Evolutionary conservation across 805 yeast genomes (phyloP).

Genomic region (Yamadazyma akitaensis): DNA sequence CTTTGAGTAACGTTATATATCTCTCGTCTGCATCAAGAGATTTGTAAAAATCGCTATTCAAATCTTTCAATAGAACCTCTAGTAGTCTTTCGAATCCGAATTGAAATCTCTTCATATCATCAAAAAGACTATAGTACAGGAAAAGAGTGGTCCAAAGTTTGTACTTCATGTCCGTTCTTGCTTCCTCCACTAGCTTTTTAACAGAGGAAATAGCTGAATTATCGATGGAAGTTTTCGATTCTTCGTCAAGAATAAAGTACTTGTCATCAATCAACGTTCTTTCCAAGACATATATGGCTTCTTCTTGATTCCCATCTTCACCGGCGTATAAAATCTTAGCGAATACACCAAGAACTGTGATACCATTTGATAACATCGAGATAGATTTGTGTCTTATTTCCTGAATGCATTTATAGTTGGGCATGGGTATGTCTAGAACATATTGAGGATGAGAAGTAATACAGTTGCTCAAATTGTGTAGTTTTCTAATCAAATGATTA

Average conservation of each 20-base stretch:
- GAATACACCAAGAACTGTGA: slow-evolving; percentile 66
- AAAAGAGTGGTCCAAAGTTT: slow-evolving; percentile 75
- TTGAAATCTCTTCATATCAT: slow-evolving; percentile 32
- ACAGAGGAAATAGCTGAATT: slow-evolving; percentile 43
- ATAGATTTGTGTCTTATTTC: slow-evolving; percentile 48
- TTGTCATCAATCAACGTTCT: slow-evolving; percentile 36
- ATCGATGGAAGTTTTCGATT: background rate
- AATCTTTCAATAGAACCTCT: slow-evolving; percentile 38
- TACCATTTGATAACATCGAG: slow-evolving; percentile 62
- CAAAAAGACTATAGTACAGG: slow-evolving; percentile 43
- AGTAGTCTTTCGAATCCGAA: slow-evolving; percentile 53
- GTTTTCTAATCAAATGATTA: slow-evolving; percentile 21
- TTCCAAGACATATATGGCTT: slow-evolving; percentile 43
- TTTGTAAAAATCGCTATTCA: slow-evolving; percentile 18
- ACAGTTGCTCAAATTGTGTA: slow-evolving; percentile 17
- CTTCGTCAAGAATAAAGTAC: slow-evolving; percentile 2
- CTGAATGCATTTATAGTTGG: slow-evolving; percentile 62
- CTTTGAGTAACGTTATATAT: slow-evolving; percentile 41
- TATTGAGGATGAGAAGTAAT: slow-evolving; percentile 4
- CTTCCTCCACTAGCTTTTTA: slow-evolving; percentile 53
- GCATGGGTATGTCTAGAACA: slow-evolving; percentile 37
- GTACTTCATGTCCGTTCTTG: slow-evolving; percentile 64
- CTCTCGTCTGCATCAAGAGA: slow-evolving; percentile 28
- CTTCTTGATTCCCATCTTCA: slow-evolving; percentile 25
- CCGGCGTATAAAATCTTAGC: slow-evolving; percentile 45